Evolutionary conservation across 1,139 yeast species (phyloP).

Genomic region (Taiozyma sp.): DNA sequence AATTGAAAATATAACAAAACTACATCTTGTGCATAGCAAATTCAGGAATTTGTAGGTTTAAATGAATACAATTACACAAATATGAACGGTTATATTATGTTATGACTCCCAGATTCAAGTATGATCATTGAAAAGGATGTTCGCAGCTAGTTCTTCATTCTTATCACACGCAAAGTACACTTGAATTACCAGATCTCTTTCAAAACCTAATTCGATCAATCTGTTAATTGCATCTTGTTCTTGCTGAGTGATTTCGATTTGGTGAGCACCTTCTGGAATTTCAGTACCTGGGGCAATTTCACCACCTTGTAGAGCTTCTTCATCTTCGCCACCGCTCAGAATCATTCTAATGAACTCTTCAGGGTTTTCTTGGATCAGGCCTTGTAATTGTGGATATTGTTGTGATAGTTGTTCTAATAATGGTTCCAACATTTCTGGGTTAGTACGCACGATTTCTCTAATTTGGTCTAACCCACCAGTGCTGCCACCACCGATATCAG

Average conservation of each 20-base stretch:
- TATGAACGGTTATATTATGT: neutral
- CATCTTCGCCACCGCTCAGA: slow-evolving; percentile 57
- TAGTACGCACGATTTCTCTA: slow-evolving; percentile 74
- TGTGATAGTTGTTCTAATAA: slow-evolving; percentile 77
- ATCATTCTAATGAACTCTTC: slow-evolving; percentile 77
- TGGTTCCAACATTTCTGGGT: slow-evolving; percentile 88
- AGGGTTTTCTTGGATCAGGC: slow-evolving; percentile 76
- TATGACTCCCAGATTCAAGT: slow-evolving; percentile 5
- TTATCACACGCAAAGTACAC: slow-evolving; percentile 98
- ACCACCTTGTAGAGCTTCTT: slow-evolving; percentile 32
- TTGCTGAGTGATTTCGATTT: slow-evolving; percentile 60
- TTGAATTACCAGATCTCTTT: slow-evolving; percentile 80
- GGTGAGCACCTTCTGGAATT: slow-evolving; percentile 28
- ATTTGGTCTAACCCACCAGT: slow-evolving; percentile 47
- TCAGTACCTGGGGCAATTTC: slow-evolving; percentile 24
- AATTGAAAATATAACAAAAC: slow-evolving; percentile 4
- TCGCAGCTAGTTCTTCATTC: slow-evolving; percentile 95
- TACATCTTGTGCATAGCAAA: neutral
- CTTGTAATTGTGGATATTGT: slow-evolving; percentile 87
- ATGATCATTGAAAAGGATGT: slow-evolving; percentile 54
- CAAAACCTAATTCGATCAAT: slow-evolving; percentile 90
- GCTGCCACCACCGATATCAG: slow-evolving; percentile 3
- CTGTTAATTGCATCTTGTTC: slow-evolving; percentile 87
- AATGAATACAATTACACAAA: slow-evolving; percentile 3
- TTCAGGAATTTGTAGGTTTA: neutral